phyloP scores from a whole-genome alignment of 495 filamentous ascomycete species.

The Neohortaea acidophila region DNA sequence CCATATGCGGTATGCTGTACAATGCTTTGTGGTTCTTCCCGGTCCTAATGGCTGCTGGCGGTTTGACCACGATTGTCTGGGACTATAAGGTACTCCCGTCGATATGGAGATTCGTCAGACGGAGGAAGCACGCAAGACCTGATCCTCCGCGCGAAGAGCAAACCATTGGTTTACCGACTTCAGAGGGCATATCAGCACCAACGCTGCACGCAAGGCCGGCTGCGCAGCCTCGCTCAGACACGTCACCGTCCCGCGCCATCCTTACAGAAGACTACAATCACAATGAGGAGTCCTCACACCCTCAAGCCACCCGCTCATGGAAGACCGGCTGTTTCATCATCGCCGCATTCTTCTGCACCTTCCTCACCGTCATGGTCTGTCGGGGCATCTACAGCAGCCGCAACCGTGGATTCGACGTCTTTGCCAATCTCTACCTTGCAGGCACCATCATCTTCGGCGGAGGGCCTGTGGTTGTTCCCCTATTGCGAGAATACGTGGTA shows the following conservation, averaged over 20 bases:
- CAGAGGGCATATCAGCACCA: too few species aligned
- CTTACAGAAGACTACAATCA: background rate
- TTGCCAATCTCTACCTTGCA: constrained; percentile 69
- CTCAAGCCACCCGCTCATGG: constrained; percentile 26
- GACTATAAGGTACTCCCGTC: constrained; percentile 42
- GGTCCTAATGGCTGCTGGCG: constrained; percentile 46
- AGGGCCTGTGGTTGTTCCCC: constrained; percentile 71
- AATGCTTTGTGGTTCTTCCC: constrained; percentile 78
- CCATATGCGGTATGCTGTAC: constrained; percentile 54
- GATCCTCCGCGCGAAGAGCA: background rate
- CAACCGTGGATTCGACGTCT: constrained; percentile 40
- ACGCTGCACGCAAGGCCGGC: too few species aligned
- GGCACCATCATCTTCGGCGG: constrained; percentile 86
- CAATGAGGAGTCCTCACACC: background rate
- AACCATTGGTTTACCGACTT: too few species aligned
- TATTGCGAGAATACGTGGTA: constrained; percentile 66
- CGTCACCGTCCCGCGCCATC: background rate
- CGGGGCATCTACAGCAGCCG: constrained; percentile 33
- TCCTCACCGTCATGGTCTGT: constrained; percentile 46
- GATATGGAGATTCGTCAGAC: background rate
- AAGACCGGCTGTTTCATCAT: constrained; percentile 36
- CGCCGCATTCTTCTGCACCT: constrained; percentile 39
- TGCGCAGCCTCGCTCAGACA: background rate
- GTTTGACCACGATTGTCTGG: constrained; percentile 40
- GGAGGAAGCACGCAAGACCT: background rate